These are phyloP conservation scores for Rhizophagus prolifer DNA, from an alignment of 192 early-diverging fungal species.

Conservation along the genomic window DNA sequence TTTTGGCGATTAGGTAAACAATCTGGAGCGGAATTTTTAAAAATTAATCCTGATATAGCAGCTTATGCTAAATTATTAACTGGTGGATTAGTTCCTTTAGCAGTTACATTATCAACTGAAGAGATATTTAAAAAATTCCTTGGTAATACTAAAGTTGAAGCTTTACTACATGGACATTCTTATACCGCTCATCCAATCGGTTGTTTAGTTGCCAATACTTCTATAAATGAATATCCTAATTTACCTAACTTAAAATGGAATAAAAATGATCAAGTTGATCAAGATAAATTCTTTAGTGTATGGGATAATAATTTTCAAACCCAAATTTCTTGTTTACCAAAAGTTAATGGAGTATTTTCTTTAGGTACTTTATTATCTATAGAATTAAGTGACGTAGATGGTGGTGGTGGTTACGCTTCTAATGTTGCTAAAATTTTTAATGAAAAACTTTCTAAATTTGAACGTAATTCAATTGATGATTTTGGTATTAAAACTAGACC, in stretches of 20 bases:
- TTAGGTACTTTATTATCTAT: conserved; percentile 71
- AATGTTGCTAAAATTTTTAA: conserved; percentile 38
- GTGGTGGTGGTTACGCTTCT: conserved; percentile 50
- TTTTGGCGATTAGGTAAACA: conserved; percentile 64
- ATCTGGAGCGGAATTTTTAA: conserved; percentile 44
- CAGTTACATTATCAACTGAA: conserved; percentile 63
- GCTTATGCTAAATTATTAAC: conserved; percentile 77
- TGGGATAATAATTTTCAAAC: conserved; percentile 50
- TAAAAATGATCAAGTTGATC: conserved; percentile 33
- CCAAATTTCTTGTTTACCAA: conserved; percentile 51
- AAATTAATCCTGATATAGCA: conserved; percentile 68
- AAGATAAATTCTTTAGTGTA: conserved; percentile 45
- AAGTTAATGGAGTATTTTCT: conserved; percentile 63
- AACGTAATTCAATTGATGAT: conserved; percentile 25
- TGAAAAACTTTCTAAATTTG: conserved; percentile 34
- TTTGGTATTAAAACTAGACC: conserved; percentile 63
- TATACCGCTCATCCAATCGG: conserved; percentile 85
- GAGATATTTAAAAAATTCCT: conserved; percentile 68
- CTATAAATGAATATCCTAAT: conserved; percentile 52
- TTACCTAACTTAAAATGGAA: conserved; percentile 39
- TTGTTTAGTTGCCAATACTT: conserved; percentile 63
- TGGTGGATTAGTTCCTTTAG: conserved; percentile 70
- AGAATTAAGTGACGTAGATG: conserved; percentile 49
- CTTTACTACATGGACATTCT: conserved; percentile 78
- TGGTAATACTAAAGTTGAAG: conserved; percentile 62